A percentile compares a stretch with the other conserved stretches of the same genome.
phyloP scores from a whole-genome alignment of 208 protist species.

The Zelonia costaricensis region DNA sequence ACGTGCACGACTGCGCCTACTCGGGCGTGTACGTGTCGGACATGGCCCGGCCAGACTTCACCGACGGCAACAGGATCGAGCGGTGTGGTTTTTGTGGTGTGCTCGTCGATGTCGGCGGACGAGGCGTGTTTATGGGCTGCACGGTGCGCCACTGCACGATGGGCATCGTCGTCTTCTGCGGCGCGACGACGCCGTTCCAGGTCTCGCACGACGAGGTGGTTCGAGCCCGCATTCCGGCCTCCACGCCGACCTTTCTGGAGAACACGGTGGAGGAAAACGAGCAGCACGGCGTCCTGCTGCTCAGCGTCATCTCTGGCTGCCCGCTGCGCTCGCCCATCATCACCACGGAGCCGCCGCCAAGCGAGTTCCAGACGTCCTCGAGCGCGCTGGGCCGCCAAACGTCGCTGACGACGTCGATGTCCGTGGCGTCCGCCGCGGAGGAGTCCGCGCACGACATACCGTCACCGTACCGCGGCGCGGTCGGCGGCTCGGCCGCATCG shows the following conservation, averaged over 20 bases:
- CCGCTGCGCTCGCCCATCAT: slow-evolving; percentile 40
- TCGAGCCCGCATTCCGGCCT: slow-evolving; percentile 34
- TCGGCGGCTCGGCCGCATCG: slow-evolving; percentile 6
- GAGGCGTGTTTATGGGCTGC: slow-evolving; percentile 19
- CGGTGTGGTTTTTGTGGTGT: slow-evolving; percentile 62
- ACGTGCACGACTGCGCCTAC: slow-evolving; percentile 61
- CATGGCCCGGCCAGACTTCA: slow-evolving; percentile 51
- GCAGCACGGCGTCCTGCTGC: slow-evolving; percentile 73
- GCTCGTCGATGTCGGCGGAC: slow-evolving; percentile 66
- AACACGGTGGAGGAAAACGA: slow-evolving; percentile 80
- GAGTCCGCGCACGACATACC: slow-evolving; percentile 21
- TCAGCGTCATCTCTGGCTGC: slow-evolving; percentile 53
- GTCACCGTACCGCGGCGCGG: slow-evolving; percentile 7
- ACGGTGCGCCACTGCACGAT: slow-evolving; percentile 46
- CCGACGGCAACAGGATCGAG: slow-evolving; percentile 59
- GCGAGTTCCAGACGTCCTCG: too few species aligned
- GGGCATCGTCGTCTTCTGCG: slow-evolving; percentile 68
- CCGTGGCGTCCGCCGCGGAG: neutral
- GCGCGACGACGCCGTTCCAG: slow-evolving; percentile 44
- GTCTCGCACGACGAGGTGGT: slow-evolving; percentile 45
- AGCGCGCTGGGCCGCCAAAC: neutral
- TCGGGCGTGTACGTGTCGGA: slow-evolving; percentile 68
- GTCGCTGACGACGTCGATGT: neutral
- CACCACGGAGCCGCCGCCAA: too few species aligned
- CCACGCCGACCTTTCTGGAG: slow-evolving; percentile 52